Evolutionary conservation across 805 yeast genomes (phyloP).

Genomic region (Wilhelminamyces savonicus): DNA sequence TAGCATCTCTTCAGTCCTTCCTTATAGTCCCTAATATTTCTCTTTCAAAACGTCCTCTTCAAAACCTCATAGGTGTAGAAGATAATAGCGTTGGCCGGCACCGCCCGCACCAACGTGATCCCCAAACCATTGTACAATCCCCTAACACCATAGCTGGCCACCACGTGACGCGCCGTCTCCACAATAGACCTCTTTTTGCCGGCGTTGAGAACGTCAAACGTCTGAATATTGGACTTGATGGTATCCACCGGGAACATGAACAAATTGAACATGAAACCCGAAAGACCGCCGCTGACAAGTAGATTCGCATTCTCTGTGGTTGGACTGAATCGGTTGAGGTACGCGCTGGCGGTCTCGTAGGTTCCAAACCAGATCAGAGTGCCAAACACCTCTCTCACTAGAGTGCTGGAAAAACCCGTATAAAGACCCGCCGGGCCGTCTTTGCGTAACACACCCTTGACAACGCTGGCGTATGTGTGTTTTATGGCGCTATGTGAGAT

Average conservation of each 20-base stretch:
- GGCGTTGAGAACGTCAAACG: constrained; percentile 30
- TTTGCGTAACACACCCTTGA: constrained; percentile 32
- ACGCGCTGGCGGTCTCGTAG: constrained; percentile 51
- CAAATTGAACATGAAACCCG: constrained; percentile 78
- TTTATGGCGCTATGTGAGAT: constrained; percentile 21
- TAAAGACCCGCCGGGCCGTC: constrained; percentile 72
- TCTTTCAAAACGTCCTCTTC: constrained; percentile 30
- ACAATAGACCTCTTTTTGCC: constrained; percentile 18
- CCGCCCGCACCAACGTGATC: constrained; percentile 71
- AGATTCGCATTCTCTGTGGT: constrained; percentile 43
- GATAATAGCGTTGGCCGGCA: constrained; percentile 86
- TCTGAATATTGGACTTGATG: constrained; percentile 80
- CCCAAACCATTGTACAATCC: constrained; percentile 84
- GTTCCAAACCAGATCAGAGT: constrained; percentile 94
- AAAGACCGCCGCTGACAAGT: constrained; percentile 74
- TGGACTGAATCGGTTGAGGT: constrained; percentile 21
- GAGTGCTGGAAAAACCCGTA: constrained; percentile 81
- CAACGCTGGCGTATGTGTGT: constrained; percentile 25
- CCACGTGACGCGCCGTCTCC: constrained; percentile 26
- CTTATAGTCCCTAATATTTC: no score
- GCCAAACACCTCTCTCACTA: constrained; percentile 80
- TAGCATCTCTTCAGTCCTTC: no score
- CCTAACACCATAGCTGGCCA: constrained; percentile 49
- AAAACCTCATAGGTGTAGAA: constrained; percentile 72
- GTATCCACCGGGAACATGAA: constrained; percentile 88